phyloP scores from a whole-genome alignment of 495 filamentous ascomycete genomes.

The Sordaria brevicollis region DNA sequence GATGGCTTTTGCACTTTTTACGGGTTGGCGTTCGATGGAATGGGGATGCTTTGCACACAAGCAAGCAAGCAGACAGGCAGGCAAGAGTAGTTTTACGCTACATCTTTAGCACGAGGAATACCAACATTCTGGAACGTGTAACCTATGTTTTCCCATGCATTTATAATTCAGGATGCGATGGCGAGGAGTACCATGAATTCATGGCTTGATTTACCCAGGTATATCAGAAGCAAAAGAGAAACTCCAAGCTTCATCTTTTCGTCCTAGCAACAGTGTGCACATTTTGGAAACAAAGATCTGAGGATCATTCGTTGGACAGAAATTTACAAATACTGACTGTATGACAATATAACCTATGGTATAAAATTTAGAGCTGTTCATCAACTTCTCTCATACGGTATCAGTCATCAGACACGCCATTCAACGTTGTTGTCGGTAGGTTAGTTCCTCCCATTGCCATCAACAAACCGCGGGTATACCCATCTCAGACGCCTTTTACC shows the following conservation, averaged over 20 bases:
- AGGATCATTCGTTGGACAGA: neutral
- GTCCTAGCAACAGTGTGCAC: no score
- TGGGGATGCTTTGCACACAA: neutral
- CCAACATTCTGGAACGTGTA: neutral
- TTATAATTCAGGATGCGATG: neutral
- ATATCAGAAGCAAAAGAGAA: neutral
- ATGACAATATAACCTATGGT: neutral
- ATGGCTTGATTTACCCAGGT: neutral
- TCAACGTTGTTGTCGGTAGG: no score
- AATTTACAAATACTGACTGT: neutral
- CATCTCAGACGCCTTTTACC: no score
- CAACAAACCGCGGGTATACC: neutral
- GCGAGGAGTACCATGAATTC: neutral
- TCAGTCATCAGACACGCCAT: neutral
- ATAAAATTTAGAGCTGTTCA: neutral
- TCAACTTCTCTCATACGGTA: neutral
- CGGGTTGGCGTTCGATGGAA: neutral
- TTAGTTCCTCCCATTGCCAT: neutral
- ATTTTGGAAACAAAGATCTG: no score
- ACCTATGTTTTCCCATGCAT: neutral
- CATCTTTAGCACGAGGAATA: neutral
- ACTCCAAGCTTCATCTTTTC: no score
- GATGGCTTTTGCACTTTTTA: neutral
- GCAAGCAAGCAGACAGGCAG: neutral
- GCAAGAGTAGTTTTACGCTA: no score